Base-by-base conservation (phyloP, 106 monocot species). In the Xerophyta viscosa region DNA sequence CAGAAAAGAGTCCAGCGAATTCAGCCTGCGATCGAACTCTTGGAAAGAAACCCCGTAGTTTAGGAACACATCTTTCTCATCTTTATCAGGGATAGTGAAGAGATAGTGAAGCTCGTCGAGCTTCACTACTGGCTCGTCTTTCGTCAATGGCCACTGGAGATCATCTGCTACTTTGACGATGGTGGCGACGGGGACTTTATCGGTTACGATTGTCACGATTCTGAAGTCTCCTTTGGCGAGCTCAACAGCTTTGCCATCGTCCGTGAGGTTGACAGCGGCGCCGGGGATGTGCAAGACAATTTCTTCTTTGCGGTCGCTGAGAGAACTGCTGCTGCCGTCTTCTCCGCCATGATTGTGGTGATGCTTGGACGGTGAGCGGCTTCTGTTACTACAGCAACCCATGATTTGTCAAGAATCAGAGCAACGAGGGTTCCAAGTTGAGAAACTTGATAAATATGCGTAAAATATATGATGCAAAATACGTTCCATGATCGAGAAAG, bases 11-110 rank as follows among this genome's bases (percentile, higher is more conserved):
- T 84, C 93, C 2, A 94, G 66, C 28, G 60, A 52, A 31, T 51
- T 54, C 33, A 81, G 41, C 1, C 56, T 17, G 8, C 8, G 46
- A 6, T 54, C 63, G 0, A 27, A 24, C 13, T 42, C 65, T 9
- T 29, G 46, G 29, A 84, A 84, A 1, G 88, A 78, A 33, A 96
- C 81, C 2, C 94, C 94, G 26, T 96, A 96, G 67, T 96, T 94
- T 50, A 88, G 39, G 70, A 96, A 81, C 6, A 69, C 51, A 12
- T 72, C 39, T 39, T 10, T 1, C 15, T 39, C 82, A 1, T 57
- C 80, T 46, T 67, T 29, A 39, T 78, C 80, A 0, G 77, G 75
- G 11, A 96, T 46, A 0, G 94, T 72, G 66, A 88, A 96, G 36
- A 96, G 75, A 51, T 88, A 96, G 73, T 82, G 78, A 3, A 71